Evolutionary conservation across 2,329 filamentous ascomycete species (phyloP), one percentile per base, ranked within the genome.

Genomic region (Diaporthe batatas): DNA sequence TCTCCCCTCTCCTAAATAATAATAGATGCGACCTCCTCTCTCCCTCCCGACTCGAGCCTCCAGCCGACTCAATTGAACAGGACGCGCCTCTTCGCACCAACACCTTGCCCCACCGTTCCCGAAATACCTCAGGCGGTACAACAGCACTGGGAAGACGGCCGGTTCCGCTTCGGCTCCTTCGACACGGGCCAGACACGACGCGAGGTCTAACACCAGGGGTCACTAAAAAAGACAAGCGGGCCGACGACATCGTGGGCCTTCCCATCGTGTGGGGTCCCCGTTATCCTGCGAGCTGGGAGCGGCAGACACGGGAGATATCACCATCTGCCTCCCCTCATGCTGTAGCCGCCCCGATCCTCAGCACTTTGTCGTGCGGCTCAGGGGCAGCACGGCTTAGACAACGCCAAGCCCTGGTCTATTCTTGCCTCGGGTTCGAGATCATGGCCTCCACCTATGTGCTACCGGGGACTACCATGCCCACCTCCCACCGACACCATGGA

Each of bases 401-500:
- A 47, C 47, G 55, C 68, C 36, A 57, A 57, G 53, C 23, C 39
- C 29, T 32, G 34, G 69, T 53, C 65, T 51, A 39, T 49, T 68
- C 55, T 59, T 53, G 47, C 25, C 57, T 29, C 25, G 6, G 68
- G 49, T 67, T 23, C 49, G 55, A 44, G 70, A 81, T 72, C 72
- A 88, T 88, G 86, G 84, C 86, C 73, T 86, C 87, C 49, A 86
- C 88, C 29, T 90, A 88, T 78, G 83, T 84, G 68, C 80, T 90
- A 70, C 88, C 88, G n/a, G 84, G 86, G 47, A 83, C 87, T 47
- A 82, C 86, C 51, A 79, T 88, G 58, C 84, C 86, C 68, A 86
- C 86, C 75, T 84, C 83, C 72, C 84, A 87, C 76, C 81, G 85
- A 70, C 83, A 83, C 73, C 79, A 79, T 54, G 76, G 74, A 29